Evolutionary conservation across 163 green algal genomes (phyloP).

Genomic region (Chlamydomonas reinhardtii): DNA sequence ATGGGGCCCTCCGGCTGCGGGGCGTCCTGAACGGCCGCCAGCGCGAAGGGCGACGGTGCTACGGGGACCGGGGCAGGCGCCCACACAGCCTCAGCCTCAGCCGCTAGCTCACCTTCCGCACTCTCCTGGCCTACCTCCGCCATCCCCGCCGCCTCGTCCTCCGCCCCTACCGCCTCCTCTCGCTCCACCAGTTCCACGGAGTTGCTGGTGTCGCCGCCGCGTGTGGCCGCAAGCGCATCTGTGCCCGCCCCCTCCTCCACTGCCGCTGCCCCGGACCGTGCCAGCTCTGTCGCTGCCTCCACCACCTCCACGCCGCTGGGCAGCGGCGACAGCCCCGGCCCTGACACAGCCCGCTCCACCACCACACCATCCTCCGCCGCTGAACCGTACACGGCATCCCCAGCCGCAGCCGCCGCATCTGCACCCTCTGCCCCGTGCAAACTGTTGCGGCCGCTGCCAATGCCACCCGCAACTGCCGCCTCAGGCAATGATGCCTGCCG

Average conservation of each 20-base stretch:
- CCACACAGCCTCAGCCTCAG: too few species aligned
- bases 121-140: background rate
- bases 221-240: too few species aligned
- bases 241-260: background rate
- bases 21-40: too few species aligned
- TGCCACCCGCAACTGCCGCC: constrained; percentile 5
- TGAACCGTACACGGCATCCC: background rate
- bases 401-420: background rate
- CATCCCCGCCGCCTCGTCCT: background rate
- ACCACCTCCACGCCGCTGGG: too few species aligned
- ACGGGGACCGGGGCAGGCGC: too few species aligned
- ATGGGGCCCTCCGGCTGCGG: too few species aligned
- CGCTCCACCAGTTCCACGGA: background rate
- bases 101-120: too few species aligned
- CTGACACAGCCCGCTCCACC: too few species aligned
- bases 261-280: background rate
- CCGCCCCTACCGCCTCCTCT: background rate
- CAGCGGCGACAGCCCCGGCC: too few species aligned
- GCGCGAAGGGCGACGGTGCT: background rate
- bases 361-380: too few species aligned
- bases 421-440: background rate
- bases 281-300: background rate
- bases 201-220: background rate
- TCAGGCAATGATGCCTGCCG: constrained; percentile 31
- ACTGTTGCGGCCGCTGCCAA: too few species aligned